Evolutionary conservation across 2,329 filamentous ascomycete species (phyloP), one percentile per base, ranked within the genome.

Genomic region (Fusarium sp.): DNA sequence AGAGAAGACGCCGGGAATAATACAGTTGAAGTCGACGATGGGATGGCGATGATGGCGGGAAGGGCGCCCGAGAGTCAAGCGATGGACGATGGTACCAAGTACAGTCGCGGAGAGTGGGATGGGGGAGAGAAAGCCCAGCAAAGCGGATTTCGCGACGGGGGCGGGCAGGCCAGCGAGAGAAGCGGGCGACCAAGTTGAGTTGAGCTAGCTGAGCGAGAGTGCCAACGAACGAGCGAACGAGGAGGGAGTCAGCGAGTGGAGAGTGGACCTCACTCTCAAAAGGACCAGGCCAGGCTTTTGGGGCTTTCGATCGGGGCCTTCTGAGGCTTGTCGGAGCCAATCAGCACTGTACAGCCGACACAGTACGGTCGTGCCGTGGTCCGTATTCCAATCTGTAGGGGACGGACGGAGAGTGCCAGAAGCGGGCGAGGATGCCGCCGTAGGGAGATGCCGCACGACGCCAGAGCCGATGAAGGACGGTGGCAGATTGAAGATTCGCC

Each of bases 61-160:
- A 70, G 62, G 53, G 36, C 43, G 64, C 40, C 64, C 56, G 52
- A 51, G 50, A 54, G 52, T 57, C 44, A 52, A 61, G 53, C 31
- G 54, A 50, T 59, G 23, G 44, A 41, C 27, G 37, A 56, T 67
- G 39, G 62, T 59, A 64, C 36, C 55, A 70, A 68, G 64, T 65
- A 70, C 67, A 68, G 63, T 71, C 53, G 56, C 52, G 65, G 68
- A 58, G 60, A 68, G 67, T 68, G 64, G 55, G 68, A 70, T 68
- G 59, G 59, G 52, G 52, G 44, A 55, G 37, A 55, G 47, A 57
- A 44, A 56, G 65, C 47, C 52, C 36, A 60, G 63, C 52, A 51
- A 46, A 23, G 63, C 66, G 64, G 60, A 60, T 63, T 72, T 73
- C 71, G 71, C 66, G 64, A 73, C 66, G 61, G 57, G 73, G 55